Conservation (phyloP, 805 yeast genomes). For the Saccharomycopsis lassenensis region DNA sequence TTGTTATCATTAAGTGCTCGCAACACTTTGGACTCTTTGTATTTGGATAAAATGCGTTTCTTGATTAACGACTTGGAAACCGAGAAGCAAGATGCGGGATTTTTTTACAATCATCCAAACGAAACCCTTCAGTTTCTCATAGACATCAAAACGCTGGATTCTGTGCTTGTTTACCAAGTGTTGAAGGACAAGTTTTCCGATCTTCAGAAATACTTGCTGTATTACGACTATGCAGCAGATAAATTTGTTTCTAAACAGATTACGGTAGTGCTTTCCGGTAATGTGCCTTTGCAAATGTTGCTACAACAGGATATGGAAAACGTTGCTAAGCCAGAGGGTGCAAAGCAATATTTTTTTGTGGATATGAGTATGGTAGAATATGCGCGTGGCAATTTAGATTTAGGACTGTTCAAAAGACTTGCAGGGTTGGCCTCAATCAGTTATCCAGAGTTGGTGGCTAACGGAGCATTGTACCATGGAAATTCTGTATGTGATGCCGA, state of each 20-base stretch:
- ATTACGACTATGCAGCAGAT: constrained; percentile 30
- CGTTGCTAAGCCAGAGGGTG: no score
- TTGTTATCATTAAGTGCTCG: constrained; percentile 31
- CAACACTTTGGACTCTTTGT: constrained; percentile 36
- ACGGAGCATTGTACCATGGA: neutral
- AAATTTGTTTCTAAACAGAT: constrained; percentile 39
- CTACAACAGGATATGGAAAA: constrained; percentile 22
- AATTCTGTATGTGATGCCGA: no score
- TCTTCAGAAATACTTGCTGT: constrained; percentile 40
- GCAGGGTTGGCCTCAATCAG: constrained; percentile 4
- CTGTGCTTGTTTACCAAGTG: constrained; percentile 32
- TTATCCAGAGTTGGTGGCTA: constrained; percentile 1
- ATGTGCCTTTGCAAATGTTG: constrained; percentile 36
- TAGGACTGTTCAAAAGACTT: neutral
- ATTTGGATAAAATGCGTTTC: constrained; percentile 30
- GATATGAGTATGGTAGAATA: constrained; percentile 32
- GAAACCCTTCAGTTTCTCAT: constrained; percentile 35
- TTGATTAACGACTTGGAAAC: neutral
- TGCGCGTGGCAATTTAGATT: no score
- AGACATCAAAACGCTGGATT: constrained; percentile 48
- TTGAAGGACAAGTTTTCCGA: constrained; percentile 36
- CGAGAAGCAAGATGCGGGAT: constrained; percentile 24
- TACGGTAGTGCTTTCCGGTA: constrained; percentile 55
- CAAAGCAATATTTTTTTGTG: constrained; percentile 31
- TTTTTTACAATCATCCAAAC: constrained; percentile 33